Base-by-base conservation (phyloP, 176 grass and related monocot species). In the Eleusine coracana region DNA sequence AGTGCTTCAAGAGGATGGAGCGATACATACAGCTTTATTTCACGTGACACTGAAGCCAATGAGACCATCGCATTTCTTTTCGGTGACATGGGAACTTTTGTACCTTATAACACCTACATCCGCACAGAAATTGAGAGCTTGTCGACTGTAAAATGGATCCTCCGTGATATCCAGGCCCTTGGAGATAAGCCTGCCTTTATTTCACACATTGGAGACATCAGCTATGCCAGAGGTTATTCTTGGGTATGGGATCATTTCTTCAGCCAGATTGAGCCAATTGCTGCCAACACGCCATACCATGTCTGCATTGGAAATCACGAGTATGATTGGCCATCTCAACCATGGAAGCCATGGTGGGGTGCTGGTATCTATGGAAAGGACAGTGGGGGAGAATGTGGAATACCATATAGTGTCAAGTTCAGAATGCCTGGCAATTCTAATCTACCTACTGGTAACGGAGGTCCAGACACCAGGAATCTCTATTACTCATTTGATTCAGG, bases 181-280 rank as follows among this genome's bases (percentile, higher is more conserved):
- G 87, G 93, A 75, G 90, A 99, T 81, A 93, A 94, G 71, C 72
- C 93, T 37, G 89, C 81, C 56, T 83, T 99, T 55, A 88, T 99
- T 91, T 99, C 96, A 21, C 93, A 96, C 80, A 94, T 99, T 69
- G 96, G 91, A 14, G 96, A 99, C 74, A 99, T 99, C 76, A 99
- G 96, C 71, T 99, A 99, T 15, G 96, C 96, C 48, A 91, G 89
- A 76, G 93, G 96, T 65, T 96, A 80, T 85, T 58, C 96, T 75
- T 99, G 96, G 96, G 83, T 93, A 73, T 99, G 96, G 96, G 96
- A 96, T 77, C 90, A 96, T 87, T 99, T 99, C 68, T 96, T 99
- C 85, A 94, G 82, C 63, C 96, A 96, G 78, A 90, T 96, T 31
- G 96, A 96, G 76, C 93, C 96, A 40, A 90, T 99, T 85, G 92